Evolutionary conservation across 345 rosid species (phyloP), one percentile per base, ranked within the genome.

Genomic region (Euphorbia lathyris): DNA sequence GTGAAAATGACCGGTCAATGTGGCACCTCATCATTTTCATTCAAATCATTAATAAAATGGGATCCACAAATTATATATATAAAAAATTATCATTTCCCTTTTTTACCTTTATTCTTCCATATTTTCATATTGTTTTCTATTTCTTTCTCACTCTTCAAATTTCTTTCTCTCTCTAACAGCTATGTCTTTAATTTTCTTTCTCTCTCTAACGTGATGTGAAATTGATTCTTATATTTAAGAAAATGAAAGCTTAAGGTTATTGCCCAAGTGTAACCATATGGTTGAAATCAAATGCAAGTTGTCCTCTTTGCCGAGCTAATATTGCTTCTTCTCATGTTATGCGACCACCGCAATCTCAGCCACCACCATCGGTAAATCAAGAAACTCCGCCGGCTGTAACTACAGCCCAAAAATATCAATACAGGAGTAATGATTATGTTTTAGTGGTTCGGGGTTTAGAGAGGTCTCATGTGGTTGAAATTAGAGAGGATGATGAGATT

Each of bases 251-350:
- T 67, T 87, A 45, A 74, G 96, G 69, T 20, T 87, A 30, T 47
- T 89, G 81, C 98, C 97, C 0, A 89, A 87, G 52, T 90, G 98
- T 47, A 85, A 72, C 56, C 98, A 93, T 93, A 23, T 93, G 98
- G 97, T 74, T 93, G 8, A 89, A 79, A 67, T 87, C 96, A 57
- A 90, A 89, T 74, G 82, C 97, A 11, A 93, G 79, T 29, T 93
- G 98, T 57, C 98, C 97, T 5, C 94, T 93, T 8, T 93, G 98
- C 74, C 96, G 94, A 22, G 84, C 84, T 27, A 69, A 72, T 70
- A 74, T 86, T 38, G 68, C 76, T 36, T 36, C 81, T 22, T 36
- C 72, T 56, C 23, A 4, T 75, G 58, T 10, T 7, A 2, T 34
- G 7, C 38, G 7, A 34, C 38, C 38, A 34, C 38, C 38, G 3